Conservation (phyloP, 2,329 filamentous ascomycete genomes). For the Colletotrichum falcatum region DNA sequence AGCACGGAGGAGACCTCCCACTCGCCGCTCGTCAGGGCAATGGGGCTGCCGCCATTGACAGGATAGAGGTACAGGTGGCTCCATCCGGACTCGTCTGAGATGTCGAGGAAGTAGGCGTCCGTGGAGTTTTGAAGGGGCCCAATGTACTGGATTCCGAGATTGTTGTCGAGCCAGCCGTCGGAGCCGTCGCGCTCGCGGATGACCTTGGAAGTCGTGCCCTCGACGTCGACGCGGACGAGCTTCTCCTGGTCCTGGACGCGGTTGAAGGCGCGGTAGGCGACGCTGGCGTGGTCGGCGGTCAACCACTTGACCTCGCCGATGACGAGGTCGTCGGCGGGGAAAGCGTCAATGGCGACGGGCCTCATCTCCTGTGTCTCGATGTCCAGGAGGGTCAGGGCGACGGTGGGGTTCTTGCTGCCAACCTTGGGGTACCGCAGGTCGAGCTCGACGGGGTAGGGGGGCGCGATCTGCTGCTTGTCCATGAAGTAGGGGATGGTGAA, state of each 20-base stretch:
- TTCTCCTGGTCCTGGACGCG: constrained; percentile 75
- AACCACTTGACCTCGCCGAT: constrained; percentile 78
- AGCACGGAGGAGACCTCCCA: constrained; percentile 74
- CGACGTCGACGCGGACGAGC: constrained; percentile 69
- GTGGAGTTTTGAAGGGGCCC: constrained; percentile 55
- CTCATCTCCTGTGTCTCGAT: constrained; percentile 59
- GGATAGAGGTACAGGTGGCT: constrained; percentile 75
- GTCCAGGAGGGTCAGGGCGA: constrained; percentile 69
- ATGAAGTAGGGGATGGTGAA: constrained; percentile 77
- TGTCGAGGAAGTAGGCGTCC: constrained; percentile 70
- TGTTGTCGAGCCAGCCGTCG: constrained; percentile 73
- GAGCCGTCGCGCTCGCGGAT: constrained; percentile 69
- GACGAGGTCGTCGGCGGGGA: constrained; percentile 70
- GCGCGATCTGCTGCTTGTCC: constrained; percentile 66
- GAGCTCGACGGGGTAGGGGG: constrained; percentile 71
- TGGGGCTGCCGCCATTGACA: constrained; percentile 64
- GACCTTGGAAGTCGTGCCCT: constrained; percentile 57
- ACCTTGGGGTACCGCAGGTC: constrained; percentile 77
- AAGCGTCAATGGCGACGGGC: constrained; percentile 66
- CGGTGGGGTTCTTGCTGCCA: constrained; percentile 74
- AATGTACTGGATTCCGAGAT: constrained; percentile 66
- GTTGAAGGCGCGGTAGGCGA: constrained; percentile 76
- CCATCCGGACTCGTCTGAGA: constrained; percentile 75
- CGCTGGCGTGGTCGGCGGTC: constrained; percentile 68
- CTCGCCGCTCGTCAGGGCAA: constrained; percentile 71